Percentiles rank a stretch among this genome's conserved stretches.
Evolutionary conservation across 129 eudicot species (phyloP).

Genomic region (Helianthus annuus): HanXRQr2.0-SUNRISE NC_035434.2:107278953-107279452

Average conservation of each 20-base stretch:
- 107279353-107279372: not conserved
- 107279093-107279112: conserved; percentile 22
- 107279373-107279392: conserved; percentile 12
- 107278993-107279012: conserved; percentile 7
- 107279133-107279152: conserved; percentile 5
- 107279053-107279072: no score
- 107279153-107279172: conserved; percentile 10
- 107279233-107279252: conserved; percentile 28
- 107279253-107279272: conserved; percentile 19
- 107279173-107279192: conserved; percentile 23
- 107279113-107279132: conserved; percentile 10
- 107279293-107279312: not conserved
- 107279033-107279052: not conserved
- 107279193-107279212: conserved; percentile 35
- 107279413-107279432: not conserved
- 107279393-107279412: conserved; percentile 17
- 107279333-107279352: not conserved
- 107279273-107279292: conserved; percentile 15
- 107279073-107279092: not conserved
- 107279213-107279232: conserved; percentile 30
- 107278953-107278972: conserved; percentile 40
- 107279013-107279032: not conserved
- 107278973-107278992: conserved; percentile 38
- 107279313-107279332: not conserved
- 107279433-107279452: conserved; percentile 21